These are phyloP conservation scores for Lotmaria passim DNA, from an alignment of 208 protist species.

Conservation along the genomic window DNA sequence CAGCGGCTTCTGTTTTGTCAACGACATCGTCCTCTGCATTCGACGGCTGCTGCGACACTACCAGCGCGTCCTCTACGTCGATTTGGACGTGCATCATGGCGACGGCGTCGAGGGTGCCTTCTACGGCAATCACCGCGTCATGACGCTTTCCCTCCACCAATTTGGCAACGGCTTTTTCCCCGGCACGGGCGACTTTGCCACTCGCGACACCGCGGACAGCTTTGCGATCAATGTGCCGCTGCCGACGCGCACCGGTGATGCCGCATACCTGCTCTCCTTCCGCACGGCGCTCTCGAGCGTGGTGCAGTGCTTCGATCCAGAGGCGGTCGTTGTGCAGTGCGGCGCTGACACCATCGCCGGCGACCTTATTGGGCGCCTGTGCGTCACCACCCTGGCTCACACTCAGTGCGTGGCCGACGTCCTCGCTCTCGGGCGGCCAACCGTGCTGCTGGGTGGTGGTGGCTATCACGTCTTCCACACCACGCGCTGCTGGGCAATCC, in stretches of 20 bases:
- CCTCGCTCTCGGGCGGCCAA: slow-evolving; percentile 92
- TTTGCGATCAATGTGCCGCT: slow-evolving; percentile 96
- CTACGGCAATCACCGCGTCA: slow-evolving; percentile 99
- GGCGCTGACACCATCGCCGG: slow-evolving; percentile 97
- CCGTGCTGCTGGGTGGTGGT: slow-evolving; percentile 98
- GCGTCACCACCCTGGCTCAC: slow-evolving; percentile 94
- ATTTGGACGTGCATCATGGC: slow-evolving; percentile 99
- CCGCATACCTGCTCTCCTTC: slow-evolving; percentile 94
- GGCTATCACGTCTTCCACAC: slow-evolving; percentile 99
- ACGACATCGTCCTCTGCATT: slow-evolving; percentile 99
- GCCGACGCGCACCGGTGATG: slow-evolving; percentile 95
- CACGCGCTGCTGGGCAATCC: slow-evolving; percentile 98
- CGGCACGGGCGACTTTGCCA: slow-evolving; percentile 92
- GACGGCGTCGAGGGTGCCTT: slow-evolving; percentile 99
- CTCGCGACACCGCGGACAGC: slow-evolving; percentile 41
- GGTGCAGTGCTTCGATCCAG: slow-evolving; percentile 95
- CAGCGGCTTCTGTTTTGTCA: slow-evolving; percentile 99
- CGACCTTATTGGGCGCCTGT: slow-evolving; percentile 97
- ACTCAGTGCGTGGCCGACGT: slow-evolving; percentile 96
- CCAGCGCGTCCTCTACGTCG: slow-evolving; percentile 99
- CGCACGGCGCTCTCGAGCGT: slow-evolving; percentile 93
- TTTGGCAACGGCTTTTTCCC: slow-evolving; percentile 98
- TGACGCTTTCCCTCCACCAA: slow-evolving; percentile 99
- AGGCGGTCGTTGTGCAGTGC: slow-evolving; percentile 99
- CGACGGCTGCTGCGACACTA: slow-evolving; percentile 97